These are phyloP conservation scores for Trichoderma sp. DNA, from an alignment of 2,329 filamentous ascomycete genomes.

Conservation along the genomic window DNA sequence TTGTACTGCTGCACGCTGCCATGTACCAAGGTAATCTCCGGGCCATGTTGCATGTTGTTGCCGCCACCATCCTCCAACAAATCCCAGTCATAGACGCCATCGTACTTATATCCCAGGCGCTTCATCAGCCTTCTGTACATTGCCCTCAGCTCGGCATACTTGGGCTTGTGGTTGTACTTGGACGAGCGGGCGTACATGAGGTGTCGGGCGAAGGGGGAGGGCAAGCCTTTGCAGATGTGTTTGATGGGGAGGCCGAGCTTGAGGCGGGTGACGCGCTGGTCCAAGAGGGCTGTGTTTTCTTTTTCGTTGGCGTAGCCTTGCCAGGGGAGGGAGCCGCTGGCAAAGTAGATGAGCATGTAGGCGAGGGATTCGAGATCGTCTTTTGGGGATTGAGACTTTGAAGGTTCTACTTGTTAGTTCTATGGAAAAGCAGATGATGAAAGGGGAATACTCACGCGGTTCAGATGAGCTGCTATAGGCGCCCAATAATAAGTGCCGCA, in stretches of 20 bases:
- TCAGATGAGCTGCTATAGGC: neutral
- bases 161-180: neutral
- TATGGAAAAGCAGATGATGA: neutral
- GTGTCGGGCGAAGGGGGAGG: conserved; percentile 12
- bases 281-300: neutral
- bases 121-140: conserved; percentile 11
- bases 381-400: conserved; percentile 16
- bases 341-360: conserved; percentile 22
- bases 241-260: conserved; percentile 8
- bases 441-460: neutral
- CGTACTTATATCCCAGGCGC: neutral
- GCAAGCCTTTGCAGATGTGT: neutral
- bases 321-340: conserved; percentile 22
- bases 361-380: conserved; percentile 23
- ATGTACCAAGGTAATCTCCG: too few species aligned
- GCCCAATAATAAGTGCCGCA: conserved; percentile 3
- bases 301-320: neutral
- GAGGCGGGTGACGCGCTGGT: neutral
- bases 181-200: conserved; percentile 11
- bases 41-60: neutral
- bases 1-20: neutral
- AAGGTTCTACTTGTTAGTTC: neutral
- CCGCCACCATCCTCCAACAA: neutral
- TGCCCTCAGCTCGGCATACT: conserved; percentile 1
- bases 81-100: conserved; percentile 19